Evolutionary conservation across 1,139 yeast genomes (phyloP), one percentile per base, ranked within the genome.

Genomic region (Magnusiomyces suaveolens): DNA sequence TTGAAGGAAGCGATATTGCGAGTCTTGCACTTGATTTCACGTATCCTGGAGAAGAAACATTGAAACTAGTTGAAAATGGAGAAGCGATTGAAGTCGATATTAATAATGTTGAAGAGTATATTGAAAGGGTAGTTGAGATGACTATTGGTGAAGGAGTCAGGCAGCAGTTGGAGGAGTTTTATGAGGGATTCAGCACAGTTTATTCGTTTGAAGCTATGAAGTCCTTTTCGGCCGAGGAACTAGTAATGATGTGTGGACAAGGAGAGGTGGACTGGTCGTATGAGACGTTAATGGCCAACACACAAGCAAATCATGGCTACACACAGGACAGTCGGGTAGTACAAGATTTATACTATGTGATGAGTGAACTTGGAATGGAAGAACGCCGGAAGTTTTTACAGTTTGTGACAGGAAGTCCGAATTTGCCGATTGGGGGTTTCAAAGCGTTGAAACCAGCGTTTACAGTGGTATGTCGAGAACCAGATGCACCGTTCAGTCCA

Each of bases 361-460:
- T 92, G 77, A 67, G 79, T 2, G 72, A 72, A 4, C 84, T 89
- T 59, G 66, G 69, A 12, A 64, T 64, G 2, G 64, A 69, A 1
- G 85, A 89, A 59, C 80, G 85, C 59, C 75, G 97, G 51, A 71
- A 76, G 41, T 90, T 92, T 64, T 71, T 89, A 52, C 96, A 88
- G 67, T 92, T 92, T 67, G 74, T 90, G 59, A 92, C 98, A 0
- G 98, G 98, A 0, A 82, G 96, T 2, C 97, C 97, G 2, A 87
- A 84, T 61, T 71, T 92, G 52, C 98, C 98, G 0, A 80, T 89
- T 63, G 98, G 97, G 0, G 98, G 98, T 0, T 92, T 92, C 73
- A 85, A 84, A 63, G 79, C 87, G 1, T 73, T 92, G 56, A 76
- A 79, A 51, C 98, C 98, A 0, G 84, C 80, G 53, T 77, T 92